Percentiles rank a stretch among this genome's conserved stretches.
Conservation (phyloP, 2,329 filamentous ascomycete species). For the Endothia cerciana region DNA sequence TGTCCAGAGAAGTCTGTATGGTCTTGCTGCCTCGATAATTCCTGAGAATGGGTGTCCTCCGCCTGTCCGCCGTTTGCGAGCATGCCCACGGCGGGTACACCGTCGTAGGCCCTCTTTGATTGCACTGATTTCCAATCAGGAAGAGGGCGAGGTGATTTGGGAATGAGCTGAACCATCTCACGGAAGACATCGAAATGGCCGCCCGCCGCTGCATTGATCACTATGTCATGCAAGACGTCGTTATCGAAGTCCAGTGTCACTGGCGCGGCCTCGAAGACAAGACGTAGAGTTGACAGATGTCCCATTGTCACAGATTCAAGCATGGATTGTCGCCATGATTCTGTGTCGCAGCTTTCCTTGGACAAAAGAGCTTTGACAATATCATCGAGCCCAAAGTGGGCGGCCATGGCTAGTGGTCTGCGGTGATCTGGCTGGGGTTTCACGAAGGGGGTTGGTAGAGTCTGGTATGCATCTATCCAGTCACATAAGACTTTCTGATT, state of each 20-base stretch:
- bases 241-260: neutral
- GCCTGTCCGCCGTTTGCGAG: too few relatives aligned
- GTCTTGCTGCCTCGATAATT: too few relatives aligned
- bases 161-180: neutral
- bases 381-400: slow-evolving; percentile 2
- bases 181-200: neutral
- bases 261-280: neutral
- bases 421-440: neutral
- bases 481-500: neutral
- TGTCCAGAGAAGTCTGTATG: neutral
- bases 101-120: too few relatives aligned
- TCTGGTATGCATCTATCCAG: neutral
- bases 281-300: neutral
- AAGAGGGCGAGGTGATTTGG: neutral
- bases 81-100: neutral
- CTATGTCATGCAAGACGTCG: neutral
- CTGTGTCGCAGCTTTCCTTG: neutral
- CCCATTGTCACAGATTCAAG: slow-evolving; percentile 6
- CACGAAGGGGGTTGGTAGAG: neutral
- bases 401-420: neutral
- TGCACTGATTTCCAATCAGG: slow-evolving; percentile 2
- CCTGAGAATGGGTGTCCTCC: too few relatives aligned
- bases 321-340: neutral
- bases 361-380: neutral
- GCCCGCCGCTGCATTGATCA: neutral